Evolutionary conservation across 208 protist species (phyloP).

Genomic region (Borovskyia barvae): DNA sequence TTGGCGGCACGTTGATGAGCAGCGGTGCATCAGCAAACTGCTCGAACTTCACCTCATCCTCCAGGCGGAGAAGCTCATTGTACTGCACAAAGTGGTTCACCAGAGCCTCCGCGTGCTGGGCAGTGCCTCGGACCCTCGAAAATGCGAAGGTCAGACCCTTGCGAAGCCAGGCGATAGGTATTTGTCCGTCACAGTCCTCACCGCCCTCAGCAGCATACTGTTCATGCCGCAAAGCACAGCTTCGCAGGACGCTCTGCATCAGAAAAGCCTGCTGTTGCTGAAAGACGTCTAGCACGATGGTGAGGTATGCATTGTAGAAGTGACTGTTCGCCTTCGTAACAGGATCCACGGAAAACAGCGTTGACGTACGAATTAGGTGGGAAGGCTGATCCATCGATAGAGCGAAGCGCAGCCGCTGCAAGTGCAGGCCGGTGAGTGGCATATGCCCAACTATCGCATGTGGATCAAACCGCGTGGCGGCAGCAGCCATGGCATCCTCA

Average conservation of each 20-base stretch:
- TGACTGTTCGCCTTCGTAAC: conserved; percentile 56
- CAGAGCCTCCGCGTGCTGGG: conserved; percentile 42
- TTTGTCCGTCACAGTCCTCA: conserved; percentile 62
- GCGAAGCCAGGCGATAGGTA: conserved; percentile 61
- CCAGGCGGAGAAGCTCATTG: conserved; percentile 53
- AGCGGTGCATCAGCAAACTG: conserved; percentile 79
- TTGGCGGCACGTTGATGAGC: conserved; percentile 43
- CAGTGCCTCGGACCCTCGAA: conserved; percentile 20
- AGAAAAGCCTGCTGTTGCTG: conserved; percentile 66
- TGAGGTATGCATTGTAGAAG: conserved; percentile 82
- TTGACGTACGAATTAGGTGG: conserved; percentile 32
- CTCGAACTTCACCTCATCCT: conserved; percentile 65
- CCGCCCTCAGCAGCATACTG: conserved; percentile 35
- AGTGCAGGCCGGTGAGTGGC: conserved; percentile 43
- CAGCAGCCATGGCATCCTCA: neutral
- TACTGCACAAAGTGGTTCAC: conserved; percentile 74
- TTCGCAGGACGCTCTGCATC: conserved; percentile 48
- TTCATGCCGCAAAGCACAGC: conserved; percentile 44
- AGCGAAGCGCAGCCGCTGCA: conserved; percentile 74
- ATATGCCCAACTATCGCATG: conserved; percentile 52
- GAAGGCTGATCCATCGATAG: conserved; percentile 80
- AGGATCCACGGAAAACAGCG: conserved; percentile 63
- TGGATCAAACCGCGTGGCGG: conserved; percentile 8
- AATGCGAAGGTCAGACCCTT: conserved; percentile 40
- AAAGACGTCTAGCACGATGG: conserved; percentile 59